Evolutionary conservation across 441 rosid species (phyloP).

Genomic region (Eutrema salsugineum): DNA sequence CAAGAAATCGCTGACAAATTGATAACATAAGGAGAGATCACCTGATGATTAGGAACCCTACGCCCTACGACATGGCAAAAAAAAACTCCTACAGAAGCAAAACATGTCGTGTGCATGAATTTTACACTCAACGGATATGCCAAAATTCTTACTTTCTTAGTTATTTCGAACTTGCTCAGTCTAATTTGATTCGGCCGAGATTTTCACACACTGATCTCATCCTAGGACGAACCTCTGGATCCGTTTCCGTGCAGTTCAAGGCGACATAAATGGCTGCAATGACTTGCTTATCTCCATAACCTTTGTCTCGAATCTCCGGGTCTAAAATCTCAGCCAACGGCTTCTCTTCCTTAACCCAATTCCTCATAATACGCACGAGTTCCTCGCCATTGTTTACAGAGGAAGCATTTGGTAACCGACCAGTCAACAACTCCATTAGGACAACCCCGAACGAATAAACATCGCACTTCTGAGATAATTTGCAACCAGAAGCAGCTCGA

Average conservation of each 20-base stretch:
- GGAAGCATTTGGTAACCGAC: conserved; percentile 50
- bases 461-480: conserved; percentile 74
- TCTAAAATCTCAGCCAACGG: conserved; percentile 75
- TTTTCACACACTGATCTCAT: conserved; percentile 78
- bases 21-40: not conserved
- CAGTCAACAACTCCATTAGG: conserved; percentile 77
- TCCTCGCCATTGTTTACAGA: conserved; percentile 61
- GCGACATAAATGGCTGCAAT: conserved; percentile 63
- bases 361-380: conserved; percentile 56
- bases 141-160: not conserved
- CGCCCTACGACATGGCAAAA: not conserved
- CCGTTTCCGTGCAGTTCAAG: conserved; percentile 73
- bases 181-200: conserved; percentile 59
- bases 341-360: conserved; percentile 53
- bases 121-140: not conserved
- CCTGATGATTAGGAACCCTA: not conserved
- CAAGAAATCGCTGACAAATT: not conserved
- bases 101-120: not conserved
- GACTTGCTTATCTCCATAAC: conserved; percentile 66
- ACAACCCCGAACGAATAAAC: conserved; percentile 78
- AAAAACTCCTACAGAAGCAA: not conserved
- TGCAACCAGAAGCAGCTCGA: conserved; percentile 44
- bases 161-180: conserved; percentile 19
- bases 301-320: conserved; percentile 49
- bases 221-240: conserved; percentile 83